Conservation (phyloP, 805 yeast species). For the Zygotorulaspora florentina region DNA sequence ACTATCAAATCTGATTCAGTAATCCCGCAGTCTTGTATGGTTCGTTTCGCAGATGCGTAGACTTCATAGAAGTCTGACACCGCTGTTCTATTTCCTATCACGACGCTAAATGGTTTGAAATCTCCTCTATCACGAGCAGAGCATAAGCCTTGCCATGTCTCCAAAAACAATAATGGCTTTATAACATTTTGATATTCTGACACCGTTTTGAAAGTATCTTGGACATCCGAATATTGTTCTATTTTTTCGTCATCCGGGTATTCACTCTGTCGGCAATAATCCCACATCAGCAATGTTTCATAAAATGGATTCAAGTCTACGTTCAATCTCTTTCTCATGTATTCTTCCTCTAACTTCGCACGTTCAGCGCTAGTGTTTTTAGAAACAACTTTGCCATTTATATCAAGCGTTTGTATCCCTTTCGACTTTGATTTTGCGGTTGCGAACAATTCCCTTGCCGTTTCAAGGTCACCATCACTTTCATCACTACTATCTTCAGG, state of each 20-base stretch:
- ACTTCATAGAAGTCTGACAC: conserved; percentile 87
- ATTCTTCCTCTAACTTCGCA: conserved; percentile 59
- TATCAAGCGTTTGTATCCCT: conserved; percentile 38
- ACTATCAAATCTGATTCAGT: conserved; percentile 75
- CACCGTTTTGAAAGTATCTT: conserved; percentile 51
- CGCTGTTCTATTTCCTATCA: conserved; percentile 74
- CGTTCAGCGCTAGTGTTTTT: conserved; percentile 39
- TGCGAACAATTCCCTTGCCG: conserved; percentile 36
- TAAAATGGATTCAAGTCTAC: conserved; percentile 78
- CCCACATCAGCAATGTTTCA: conserved; percentile 68
- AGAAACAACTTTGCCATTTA: conserved; percentile 38
- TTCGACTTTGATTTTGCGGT: conserved; percentile 30
- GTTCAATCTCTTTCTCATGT: conserved; percentile 73
- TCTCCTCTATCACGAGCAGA: conserved; percentile 61
- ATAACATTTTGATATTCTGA: conserved; percentile 65
- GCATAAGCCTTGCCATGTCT: conserved; percentile 89
- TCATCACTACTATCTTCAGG: conserved; percentile 40
- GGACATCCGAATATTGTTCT: conserved; percentile 43
- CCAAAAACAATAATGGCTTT: conserved; percentile 78
- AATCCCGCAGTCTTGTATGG: conserved; percentile 48
- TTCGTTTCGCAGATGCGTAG: conserved; percentile 59
- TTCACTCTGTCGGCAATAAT: conserved; percentile 52
- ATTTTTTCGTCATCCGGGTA: conserved; percentile 52
- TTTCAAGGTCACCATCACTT: conserved; percentile 38
- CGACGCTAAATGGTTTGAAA: conserved; percentile 54